A percentile compares a stretch with the other conserved stretches of the same genome.
phyloP scores from a whole-genome alignment of 2,329 filamentous ascomycete genomes.

The Trichoderma citrinoviride region DNA sequence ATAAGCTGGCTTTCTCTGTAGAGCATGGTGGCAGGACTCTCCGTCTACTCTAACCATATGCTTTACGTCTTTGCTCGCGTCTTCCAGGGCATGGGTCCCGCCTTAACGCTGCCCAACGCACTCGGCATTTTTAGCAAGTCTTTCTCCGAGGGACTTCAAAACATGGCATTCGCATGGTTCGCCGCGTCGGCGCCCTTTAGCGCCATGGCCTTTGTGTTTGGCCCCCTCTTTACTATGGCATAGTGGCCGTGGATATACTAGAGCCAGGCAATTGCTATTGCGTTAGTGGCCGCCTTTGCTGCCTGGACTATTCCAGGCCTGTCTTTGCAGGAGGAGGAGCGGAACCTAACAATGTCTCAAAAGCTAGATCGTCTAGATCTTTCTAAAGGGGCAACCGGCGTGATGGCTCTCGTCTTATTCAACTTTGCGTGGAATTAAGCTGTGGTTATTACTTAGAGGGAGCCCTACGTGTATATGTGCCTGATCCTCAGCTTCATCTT shows the following conservation, averaged over 20 bases:
- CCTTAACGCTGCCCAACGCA: slow-evolving; percentile 61
- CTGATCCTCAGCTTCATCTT: slow-evolving; percentile 58
- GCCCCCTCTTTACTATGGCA: slow-evolving; percentile 39
- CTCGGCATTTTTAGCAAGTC: slow-evolving; percentile 59
- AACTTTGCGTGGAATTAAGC: slow-evolving; percentile 69
- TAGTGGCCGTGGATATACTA: slow-evolving; percentile 53
- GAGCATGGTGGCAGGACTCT: slow-evolving; percentile 47
- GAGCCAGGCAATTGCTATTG: slow-evolving; percentile 15
- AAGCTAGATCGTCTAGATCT: slow-evolving; percentile 32
- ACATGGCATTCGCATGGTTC: slow-evolving; percentile 57
- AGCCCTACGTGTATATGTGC: slow-evolving; percentile 53
- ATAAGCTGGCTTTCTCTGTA: slow-evolving; percentile 55
- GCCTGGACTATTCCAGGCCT: too few relatives aligned
- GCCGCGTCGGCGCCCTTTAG: slow-evolving; percentile 48
- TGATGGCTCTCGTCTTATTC: slow-evolving; percentile 57
- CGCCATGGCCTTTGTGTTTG: slow-evolving; percentile 41
- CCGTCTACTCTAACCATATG: slow-evolving; percentile 39
- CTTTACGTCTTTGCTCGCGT: slow-evolving; percentile 53
- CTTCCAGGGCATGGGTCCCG: slow-evolving; percentile 60
- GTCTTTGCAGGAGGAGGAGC: too few relatives aligned
- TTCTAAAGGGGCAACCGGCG: slow-evolving; percentile 43
- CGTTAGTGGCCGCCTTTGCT: too few relatives aligned
- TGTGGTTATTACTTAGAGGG: slow-evolving; percentile 56
- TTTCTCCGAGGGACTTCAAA: slow-evolving; percentile 53
- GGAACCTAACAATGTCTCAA: too few relatives aligned